These are phyloP conservation scores for Hanseniaspora mollemarum DNA, from an alignment of 805 yeast genomes.

Conservation along the genomic window DNA sequence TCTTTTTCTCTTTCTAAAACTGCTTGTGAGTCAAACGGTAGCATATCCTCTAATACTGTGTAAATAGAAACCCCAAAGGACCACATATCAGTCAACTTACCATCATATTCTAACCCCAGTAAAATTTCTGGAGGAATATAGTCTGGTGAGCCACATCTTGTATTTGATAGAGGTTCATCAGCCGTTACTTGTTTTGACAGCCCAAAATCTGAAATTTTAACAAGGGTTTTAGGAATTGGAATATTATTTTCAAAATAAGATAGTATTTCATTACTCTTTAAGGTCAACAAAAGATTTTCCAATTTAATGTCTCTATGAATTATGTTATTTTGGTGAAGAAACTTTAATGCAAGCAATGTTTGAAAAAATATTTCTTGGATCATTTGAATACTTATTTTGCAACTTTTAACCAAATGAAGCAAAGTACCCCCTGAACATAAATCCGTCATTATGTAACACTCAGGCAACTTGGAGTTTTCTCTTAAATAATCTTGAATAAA, in stretches of 20 bases:
- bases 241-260: conserved; percentile 19
- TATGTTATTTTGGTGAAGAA: conserved; percentile 54
- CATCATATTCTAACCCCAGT: conserved; percentile 85
- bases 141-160: conserved; percentile 94
- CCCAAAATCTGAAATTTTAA: conserved; percentile 79
- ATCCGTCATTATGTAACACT: conserved; percentile 51
- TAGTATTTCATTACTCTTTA: conserved; percentile 29
- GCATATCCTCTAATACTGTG: conserved; percentile 67
- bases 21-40: conserved; percentile 74
- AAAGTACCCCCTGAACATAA: conserved; percentile 80
- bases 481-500: conserved; percentile 22
- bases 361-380: conserved; percentile 60
- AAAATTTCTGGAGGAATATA: conserved; percentile 90
- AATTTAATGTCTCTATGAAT: conserved; percentile 88
- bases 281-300: conserved; percentile 60
- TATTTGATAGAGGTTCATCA: conserved; percentile 48
- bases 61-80: conserved; percentile 86
- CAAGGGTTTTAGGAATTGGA: conserved; percentile 25
- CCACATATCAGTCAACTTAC: conserved; percentile 87
- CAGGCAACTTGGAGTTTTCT: conserved; percentile 22
- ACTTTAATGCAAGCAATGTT: conserved; percentile 53
- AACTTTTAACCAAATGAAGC: conserved; percentile 48
- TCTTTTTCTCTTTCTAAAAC: conserved; percentile 26
- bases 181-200: conserved; percentile 54
- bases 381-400: conserved; percentile 37